These are phyloP conservation scores for Cladochytrium replicatum DNA, from an alignment of 192 early-diverging fungal genomes.

Conservation along the genomic window DNA sequence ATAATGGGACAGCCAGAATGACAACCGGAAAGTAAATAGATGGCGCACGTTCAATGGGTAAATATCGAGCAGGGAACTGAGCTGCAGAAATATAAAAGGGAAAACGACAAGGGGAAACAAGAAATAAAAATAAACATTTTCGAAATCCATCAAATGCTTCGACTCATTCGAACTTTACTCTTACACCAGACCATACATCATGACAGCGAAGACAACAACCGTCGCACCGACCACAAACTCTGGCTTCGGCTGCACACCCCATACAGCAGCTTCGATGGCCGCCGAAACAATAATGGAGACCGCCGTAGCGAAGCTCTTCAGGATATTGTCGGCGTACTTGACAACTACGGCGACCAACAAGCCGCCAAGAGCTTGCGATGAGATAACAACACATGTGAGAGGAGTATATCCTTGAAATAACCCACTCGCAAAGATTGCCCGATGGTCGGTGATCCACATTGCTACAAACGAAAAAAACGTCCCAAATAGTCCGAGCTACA, in stretches of 20 bases:
- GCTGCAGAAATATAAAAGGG: too few species aligned
- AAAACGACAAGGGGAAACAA: too few species aligned
- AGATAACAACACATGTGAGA: slow-evolving; percentile 61
- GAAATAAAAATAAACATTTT: too few species aligned
- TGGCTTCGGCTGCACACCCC: slow-evolving; percentile 50
- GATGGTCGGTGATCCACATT: background rate
- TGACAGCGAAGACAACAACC: background rate
- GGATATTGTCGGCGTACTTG: slow-evolving; percentile 74
- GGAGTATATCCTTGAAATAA: slow-evolving; percentile 73
- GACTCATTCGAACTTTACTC: too few species aligned
- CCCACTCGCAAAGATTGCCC: slow-evolving; percentile 46
- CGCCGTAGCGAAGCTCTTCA: slow-evolving; percentile 83
- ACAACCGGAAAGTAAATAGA: too few species aligned
- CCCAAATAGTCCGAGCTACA: slow-evolving; percentile 1
- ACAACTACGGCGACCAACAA: slow-evolving; percentile 79
- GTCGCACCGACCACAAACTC: slow-evolving; percentile 53
- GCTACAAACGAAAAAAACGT: slow-evolving; percentile 8
- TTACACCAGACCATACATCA: background rate
- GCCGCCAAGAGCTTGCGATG: slow-evolving; percentile 69
- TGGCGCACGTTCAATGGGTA: too few species aligned
- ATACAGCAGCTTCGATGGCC: slow-evolving; percentile 58
- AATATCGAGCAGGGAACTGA: too few species aligned
- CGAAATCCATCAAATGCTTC: too few species aligned
- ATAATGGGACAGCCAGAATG: too few species aligned
- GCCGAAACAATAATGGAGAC: slow-evolving; percentile 75